These are phyloP conservation scores for Melanomma pulvis-pyrius DNA, from an alignment of 495 filamentous ascomycete genomes.

Conservation along the genomic window DNA sequence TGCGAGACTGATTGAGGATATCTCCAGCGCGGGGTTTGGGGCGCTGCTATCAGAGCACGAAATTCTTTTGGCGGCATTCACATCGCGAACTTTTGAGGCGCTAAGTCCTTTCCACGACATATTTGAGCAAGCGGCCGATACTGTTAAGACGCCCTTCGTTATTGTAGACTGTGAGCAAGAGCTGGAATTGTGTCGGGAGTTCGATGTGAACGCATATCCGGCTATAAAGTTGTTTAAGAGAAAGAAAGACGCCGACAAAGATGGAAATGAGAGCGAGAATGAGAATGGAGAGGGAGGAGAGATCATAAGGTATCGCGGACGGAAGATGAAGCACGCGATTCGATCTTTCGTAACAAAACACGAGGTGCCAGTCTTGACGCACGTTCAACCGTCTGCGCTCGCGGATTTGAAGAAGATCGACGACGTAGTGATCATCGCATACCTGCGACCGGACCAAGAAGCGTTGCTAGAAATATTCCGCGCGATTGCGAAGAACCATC, in stretches of 20 bases:
- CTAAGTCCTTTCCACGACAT: conserved; percentile 45
- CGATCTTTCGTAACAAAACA: conserved; percentile 48
- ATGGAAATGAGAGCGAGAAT: not conserved
- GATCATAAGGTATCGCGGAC: conserved; percentile 13
- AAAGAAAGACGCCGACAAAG: not conserved
- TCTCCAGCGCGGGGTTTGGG: not conserved
- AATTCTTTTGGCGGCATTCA: conserved; percentile 10
- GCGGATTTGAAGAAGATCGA: conserved; percentile 46
- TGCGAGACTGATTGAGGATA: conserved; percentile 2
- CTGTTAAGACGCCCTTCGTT: conserved; percentile 26
- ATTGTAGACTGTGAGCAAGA: conserved; percentile 47
- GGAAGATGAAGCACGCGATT: conserved; percentile 42
- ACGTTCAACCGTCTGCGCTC: conserved; percentile 40
- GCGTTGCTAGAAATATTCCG: conserved; percentile 33
- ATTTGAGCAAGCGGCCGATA: conserved; percentile 33
- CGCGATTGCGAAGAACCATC: conserved; percentile 43
- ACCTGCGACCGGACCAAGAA: conserved; percentile 39
- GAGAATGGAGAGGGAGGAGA: not conserved
- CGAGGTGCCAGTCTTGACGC: conserved; percentile 43
- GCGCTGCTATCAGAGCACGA: not conserved
- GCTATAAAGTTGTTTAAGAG: conserved; percentile 50
- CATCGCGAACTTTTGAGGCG: not conserved
- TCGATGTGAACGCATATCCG: conserved; percentile 52
- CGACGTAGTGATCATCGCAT: conserved; percentile 50
- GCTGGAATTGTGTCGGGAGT: conserved; percentile 46